Base-by-base conservation (phyloP, 2,329 filamentous ascomycete genomes). In the Botrytis aclada region DNA sequence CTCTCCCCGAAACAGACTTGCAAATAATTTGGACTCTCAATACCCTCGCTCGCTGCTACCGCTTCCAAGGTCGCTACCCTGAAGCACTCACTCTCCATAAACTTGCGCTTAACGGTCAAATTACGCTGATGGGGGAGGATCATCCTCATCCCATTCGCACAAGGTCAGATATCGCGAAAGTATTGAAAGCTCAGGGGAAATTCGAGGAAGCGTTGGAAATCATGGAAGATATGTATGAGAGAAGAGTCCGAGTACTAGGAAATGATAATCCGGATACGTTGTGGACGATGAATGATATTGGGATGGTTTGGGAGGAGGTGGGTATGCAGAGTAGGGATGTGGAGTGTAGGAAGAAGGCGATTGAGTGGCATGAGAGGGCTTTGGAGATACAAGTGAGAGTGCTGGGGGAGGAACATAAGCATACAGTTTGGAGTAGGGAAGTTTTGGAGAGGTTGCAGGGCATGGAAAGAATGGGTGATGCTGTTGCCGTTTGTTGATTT, bases 221-320 rank as follows among this genome's bases (percentile, higher is more conserved):
- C 12, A 58, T 62, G 51, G 37, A 71, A 37, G 54, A 64, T 25
- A 45, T 69, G 45, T 69, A 71, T 63, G 54, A 43, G 14, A 47
- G 29, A 9, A 67, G 70, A 54, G 51, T 72, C 4, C 41, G 10
- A 39, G 62, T 69, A 8, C 12, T 72, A 2, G 70, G 70, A 7
- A 37, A 25, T 6, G 32, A 34, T 9, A 72, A 72, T 47, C 62
- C 70, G 12, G 70, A 72, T 61, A 72, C 70, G 3, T 39, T 67
- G 51, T 72, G 70, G 70, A 51, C 70, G 20, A 69, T 67, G 70
- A 72, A 72, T 41, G 56, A 72, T 41, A 39, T 72, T n/a, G 70
- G 70, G 14, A 22, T 25, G 10, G 16, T 69, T 25, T 67, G 62
- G 70, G 70, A 69, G 22, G 32, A 47, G 9, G 12, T 72, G 20